Base-by-base conservation (phyloP, 768 basidiomycete genomes). In the Phylloporus sp. region DNA sequence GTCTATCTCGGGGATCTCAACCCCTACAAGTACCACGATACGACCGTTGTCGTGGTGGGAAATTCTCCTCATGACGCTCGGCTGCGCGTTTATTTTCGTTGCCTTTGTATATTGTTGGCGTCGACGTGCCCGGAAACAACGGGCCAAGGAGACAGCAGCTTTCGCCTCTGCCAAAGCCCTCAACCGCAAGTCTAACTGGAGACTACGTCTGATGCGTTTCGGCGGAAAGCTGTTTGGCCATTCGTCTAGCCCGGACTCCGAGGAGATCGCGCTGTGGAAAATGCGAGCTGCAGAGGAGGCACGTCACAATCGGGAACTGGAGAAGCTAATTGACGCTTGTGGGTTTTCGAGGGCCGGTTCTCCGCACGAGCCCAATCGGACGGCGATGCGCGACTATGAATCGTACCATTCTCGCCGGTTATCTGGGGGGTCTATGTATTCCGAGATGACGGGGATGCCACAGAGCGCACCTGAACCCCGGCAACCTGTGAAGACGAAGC, bases 41-140 rank as follows among this genome's bases (percentile, higher is more conserved):
- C 71, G 69, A 22, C 55, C 71, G 20, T 69, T 90, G 9, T 68
- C 70, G 49, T 90, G 89, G 88, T 90, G 88, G 87, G 74, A 91
- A 68, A 89, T 90, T 54, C 70, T 90, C 46, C 76, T 90, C 45
- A 90, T 90, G 85, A 72, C 82, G 1, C 77, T 90, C 29, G 86
- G 89, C 9, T 85, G 84, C 59, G 82, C 82, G 14, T 86, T 90
- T 66, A 82, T 90, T 65, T 81, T 88, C 61, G 46, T 89, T 33
- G 63, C 78, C 37, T 63, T 88, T 50, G 59, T 90, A 49, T 74
- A 79, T 70, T 75, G 73, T 54, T 90, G 82, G 79, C 79, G 89
- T 20, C 75, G 84, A 15, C 80, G 77, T 40, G 81, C 80, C 32
- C 79, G 80, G 61, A 83, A 82, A 61, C 75, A 77, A 57, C 80